These are phyloP conservation scores for Pichia deserticola DNA, from an alignment of 805 yeast genomes.

Conservation along the genomic window DNA sequence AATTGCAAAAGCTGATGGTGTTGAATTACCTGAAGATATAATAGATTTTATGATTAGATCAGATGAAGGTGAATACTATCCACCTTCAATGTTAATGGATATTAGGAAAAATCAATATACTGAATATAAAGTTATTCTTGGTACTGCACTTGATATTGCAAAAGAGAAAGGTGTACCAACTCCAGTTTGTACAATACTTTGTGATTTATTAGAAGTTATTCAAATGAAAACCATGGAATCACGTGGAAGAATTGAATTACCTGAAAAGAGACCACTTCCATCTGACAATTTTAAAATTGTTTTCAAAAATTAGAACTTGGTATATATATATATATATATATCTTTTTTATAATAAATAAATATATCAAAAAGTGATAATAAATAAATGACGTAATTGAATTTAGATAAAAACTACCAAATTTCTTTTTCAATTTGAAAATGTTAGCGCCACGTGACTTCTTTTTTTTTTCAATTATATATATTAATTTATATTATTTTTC, in stretches of 20 bases:
- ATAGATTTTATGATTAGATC: slow-evolving; percentile 34
- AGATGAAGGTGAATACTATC: slow-evolving; percentile 33
- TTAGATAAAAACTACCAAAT: too few species aligned
- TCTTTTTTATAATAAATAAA: too few species aligned
- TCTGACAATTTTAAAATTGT: slow-evolving; percentile 16
- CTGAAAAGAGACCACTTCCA: slow-evolving; percentile 25
- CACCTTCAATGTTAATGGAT: slow-evolving; percentile 45
- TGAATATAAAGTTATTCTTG: slow-evolving; percentile 38
- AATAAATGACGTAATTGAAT: too few species aligned
- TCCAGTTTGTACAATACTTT: slow-evolving; percentile 24
- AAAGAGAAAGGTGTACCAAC: slow-evolving; percentile 24
- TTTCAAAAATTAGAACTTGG: slow-evolving; percentile 1
- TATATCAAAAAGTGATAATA: too few species aligned
- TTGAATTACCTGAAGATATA: slow-evolving; percentile 27
- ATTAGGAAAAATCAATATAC: slow-evolving; percentile 33
- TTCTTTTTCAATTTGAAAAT: too few species aligned
- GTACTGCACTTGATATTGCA: slow-evolving; percentile 32
- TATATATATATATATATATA: too few species aligned
- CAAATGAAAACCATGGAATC: slow-evolving; percentile 28
- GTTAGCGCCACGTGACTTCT: too few species aligned
- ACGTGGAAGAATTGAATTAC: slow-evolving; percentile 23
- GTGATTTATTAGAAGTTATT: slow-evolving; percentile 23
- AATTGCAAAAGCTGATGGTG: slow-evolving; percentile 43
- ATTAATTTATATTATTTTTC: too few species aligned
- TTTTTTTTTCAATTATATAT: too few species aligned